Percentiles rank a stretch among this genome's conserved stretches.
phyloP scores from a whole-genome alignment of 305 asterid species.

The Solanum hybrid region DNA sequence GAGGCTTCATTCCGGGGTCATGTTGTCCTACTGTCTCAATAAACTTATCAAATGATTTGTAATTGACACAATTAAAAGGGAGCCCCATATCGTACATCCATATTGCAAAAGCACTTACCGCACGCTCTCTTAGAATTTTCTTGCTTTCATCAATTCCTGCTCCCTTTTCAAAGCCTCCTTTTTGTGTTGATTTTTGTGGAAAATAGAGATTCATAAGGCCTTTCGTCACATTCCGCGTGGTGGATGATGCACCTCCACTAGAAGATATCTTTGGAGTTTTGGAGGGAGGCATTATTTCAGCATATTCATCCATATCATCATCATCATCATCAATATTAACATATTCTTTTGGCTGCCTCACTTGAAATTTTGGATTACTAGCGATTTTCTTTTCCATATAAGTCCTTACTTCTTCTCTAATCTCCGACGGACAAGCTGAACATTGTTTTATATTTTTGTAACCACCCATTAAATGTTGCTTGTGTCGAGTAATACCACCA shows the following conservation, averaged over 20 bases:
- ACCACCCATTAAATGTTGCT: neutral
- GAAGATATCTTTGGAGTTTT: neutral
- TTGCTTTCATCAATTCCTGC: neutral
- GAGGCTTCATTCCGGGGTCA: no score
- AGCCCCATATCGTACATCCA: neutral
- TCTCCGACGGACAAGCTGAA: neutral
- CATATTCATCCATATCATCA: neutral
- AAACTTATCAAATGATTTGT: neutral
- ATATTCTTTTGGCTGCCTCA: neutral
- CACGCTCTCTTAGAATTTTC: neutral
- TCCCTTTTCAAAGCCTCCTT: neutral
- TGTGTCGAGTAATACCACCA: neutral
- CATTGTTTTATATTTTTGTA: neutral
- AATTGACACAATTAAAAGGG: neutral
- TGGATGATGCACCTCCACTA: neutral
- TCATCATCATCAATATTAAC: no score
- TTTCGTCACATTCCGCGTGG: neutral
- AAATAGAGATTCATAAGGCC: neutral
- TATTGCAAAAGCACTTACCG: neutral
- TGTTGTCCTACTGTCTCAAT: neutral
- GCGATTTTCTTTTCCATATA: neutral
- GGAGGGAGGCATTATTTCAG: neutral
- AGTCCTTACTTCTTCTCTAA: neutral
- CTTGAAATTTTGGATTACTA: neutral
- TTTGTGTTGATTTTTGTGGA: neutral